Percentiles rank a stretch among this genome's conserved stretches.
Conservation (phyloP, 2,329 filamentous ascomycete genomes). For the Pestalotiopsis sp. region DNA sequence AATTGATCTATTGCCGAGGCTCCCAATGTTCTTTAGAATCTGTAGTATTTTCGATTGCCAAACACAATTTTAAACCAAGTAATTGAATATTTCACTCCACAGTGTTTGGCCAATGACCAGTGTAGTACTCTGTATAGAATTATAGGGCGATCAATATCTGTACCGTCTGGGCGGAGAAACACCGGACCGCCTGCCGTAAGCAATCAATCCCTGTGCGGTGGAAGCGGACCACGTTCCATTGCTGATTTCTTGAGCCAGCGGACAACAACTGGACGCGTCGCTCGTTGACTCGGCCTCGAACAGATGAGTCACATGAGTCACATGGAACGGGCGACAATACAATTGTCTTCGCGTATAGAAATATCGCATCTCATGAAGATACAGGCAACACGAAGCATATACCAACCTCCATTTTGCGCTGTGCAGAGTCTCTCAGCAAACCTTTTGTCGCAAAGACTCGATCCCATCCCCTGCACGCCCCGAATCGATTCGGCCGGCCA, state of each 20-base stretch:
- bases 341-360: not conserved
- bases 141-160: not conserved
- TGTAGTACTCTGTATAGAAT: not conserved
- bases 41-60: no score
- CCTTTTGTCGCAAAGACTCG: not conserved
- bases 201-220: not conserved
- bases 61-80: no score
- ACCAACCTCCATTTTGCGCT: constrained; percentile 1
- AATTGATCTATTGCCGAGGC: no score
- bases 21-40: no score
- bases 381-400: not conserved
- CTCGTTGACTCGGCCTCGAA: not conserved
- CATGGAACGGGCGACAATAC: not conserved
- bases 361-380: not conserved
- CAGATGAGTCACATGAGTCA: constrained; percentile 5
- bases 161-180: not conserved
- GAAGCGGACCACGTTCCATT: no score
- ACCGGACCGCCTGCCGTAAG: not conserved
- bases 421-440: not conserved
- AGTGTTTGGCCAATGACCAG: no score
- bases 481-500: not conserved
- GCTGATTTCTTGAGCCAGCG: not conserved
- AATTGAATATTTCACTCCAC: no score
- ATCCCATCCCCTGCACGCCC: not conserved
- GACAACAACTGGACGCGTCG: not conserved